Percentiles rank a stretch among this genome's conserved stretches.
Evolutionary conservation across 352 stramenopile genomes (phyloP).

Genomic region (Phytophthora capsici): DNA sequence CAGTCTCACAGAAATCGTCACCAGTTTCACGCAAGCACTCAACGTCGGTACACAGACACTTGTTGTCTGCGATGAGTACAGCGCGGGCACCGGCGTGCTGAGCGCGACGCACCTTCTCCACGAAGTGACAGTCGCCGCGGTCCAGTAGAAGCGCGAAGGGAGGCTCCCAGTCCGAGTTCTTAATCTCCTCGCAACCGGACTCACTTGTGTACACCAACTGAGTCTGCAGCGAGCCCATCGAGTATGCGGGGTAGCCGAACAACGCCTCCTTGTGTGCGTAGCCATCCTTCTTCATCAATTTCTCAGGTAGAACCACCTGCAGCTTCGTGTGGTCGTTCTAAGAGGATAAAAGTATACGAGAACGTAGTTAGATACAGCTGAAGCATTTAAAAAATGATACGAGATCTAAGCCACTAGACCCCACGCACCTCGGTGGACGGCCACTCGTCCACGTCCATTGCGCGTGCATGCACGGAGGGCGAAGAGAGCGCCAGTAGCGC

Average conservation of each 20-base stretch:
- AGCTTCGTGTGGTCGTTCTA: conserved; percentile 91
- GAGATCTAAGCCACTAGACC: not conserved
- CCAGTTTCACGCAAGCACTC: conserved; percentile 75
- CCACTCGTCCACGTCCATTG: conserved; percentile 86
- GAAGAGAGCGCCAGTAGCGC: conserved; percentile 32
- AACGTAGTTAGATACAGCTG: conserved; percentile 6
- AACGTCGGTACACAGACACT: conserved; percentile 93
- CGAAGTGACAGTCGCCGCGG: conserved; percentile 96
- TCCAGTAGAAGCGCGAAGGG: conserved; percentile 97
- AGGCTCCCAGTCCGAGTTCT: conserved; percentile 81
- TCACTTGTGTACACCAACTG: conserved; percentile 92
- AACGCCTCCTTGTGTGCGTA: conserved; percentile 97
- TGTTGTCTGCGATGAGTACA: conserved; percentile 97
- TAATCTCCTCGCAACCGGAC: conserved; percentile 83
- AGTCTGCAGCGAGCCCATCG: conserved; percentile 82
- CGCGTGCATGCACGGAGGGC: conserved; percentile 36
- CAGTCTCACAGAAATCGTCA: conserved; percentile 88
- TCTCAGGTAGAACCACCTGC: conserved; percentile 87
- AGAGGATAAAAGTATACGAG: conserved; percentile 1
- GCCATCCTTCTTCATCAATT: conserved; percentile 91
- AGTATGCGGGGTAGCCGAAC: conserved; percentile 96
- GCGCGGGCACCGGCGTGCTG: conserved; percentile 93
- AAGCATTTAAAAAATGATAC: not conserved
- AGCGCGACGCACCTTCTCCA: conserved; percentile 93
- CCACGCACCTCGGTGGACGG: conserved; percentile 75